Conservation (phyloP, 805 yeast genomes). For the Saturnispora serradocipensis region DNA sequence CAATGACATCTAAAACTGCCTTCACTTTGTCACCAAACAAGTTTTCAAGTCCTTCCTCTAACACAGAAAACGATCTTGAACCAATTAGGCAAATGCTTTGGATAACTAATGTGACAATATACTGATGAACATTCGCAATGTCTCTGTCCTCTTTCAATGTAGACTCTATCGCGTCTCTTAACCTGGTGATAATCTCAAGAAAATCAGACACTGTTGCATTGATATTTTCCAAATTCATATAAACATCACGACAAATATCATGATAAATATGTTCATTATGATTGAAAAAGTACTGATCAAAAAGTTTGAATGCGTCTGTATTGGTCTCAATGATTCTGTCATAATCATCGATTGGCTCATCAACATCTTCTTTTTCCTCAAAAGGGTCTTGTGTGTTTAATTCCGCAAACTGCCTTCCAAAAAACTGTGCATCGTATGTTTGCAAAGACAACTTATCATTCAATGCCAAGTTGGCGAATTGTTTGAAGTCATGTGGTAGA, state of each 20-base stretch:
- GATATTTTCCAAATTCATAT: constrained; percentile 27
- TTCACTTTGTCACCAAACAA: constrained; percentile 22
- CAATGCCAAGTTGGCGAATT: constrained; percentile 38
- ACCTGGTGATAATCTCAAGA: constrained; percentile 18
- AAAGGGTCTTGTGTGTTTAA: constrained; percentile 11
- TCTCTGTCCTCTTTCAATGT: constrained; percentile 8
- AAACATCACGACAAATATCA: constrained; percentile 26
- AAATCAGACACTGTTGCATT: constrained; percentile 22
- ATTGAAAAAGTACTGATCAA: constrained; percentile 28
- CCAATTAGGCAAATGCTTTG: constrained; percentile 77
- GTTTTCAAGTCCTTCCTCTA: constrained; percentile 39
- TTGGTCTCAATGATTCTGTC: constrained; percentile 15
- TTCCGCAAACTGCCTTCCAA: constrained; percentile 24
- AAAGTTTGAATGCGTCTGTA: constrained; percentile 24
- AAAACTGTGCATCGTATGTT: constrained; percentile 29
- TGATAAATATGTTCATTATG: constrained; percentile 27
- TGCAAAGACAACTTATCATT: constrained; percentile 28
- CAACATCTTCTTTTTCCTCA: constrained; percentile 6
- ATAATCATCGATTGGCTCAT: constrained; percentile 15
- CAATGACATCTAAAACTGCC: constrained; percentile 18
- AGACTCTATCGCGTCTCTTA: constrained; percentile 16
- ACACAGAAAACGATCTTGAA: constrained; percentile 76
- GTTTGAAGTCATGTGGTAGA: constrained; percentile 49
- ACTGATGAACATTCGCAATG: constrained; percentile 26
- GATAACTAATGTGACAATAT: constrained; percentile 52